Evolutionary conservation across 306 rosid genomes (phyloP), one percentile per base, ranked within the genome.

Genomic region (Cucumis melo): DNA sequence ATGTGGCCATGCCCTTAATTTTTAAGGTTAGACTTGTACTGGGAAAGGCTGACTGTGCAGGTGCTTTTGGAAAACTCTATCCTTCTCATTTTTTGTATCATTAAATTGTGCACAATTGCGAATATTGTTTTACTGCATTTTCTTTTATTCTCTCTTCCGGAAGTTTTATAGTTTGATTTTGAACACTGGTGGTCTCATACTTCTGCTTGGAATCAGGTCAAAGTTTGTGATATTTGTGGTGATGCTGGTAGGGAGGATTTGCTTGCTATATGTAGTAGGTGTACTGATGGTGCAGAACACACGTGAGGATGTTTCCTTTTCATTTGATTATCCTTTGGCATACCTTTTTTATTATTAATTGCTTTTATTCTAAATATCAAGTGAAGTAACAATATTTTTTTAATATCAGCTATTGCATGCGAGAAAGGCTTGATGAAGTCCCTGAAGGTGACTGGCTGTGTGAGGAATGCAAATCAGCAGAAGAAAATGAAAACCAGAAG

Each of bases 281-380:
- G 98, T 82, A 88, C 87, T 41, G 98, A 93, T 77, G 98, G 98
- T n/a, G 98, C 98, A 54, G 98, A 93, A 73, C 98, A 93, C 85
- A 91, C 84, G 98, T 93, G 86, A 84, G 97, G 77, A 56, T 66
- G 73, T 51, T 14, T 55, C 34, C 27, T 75, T 83, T 75, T 58
- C 21, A 72, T 61, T 32, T 10, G 14, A 24, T 79, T 81, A 42
- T 72, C 76, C 38, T 14, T 59, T 79, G 72, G 77, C 74, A 53
- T 55, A 58, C 72, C 72, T 84, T 80, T 71, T 55, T 51, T 67
- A 62, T 15, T 70, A 65, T 23, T 78, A 34, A 58, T 86, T 84
- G 64, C 78, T 55, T 34, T 34, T 51, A 41, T 50, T 73, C 55
- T 70, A 79, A 80, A 44, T 34, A 36, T 27, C 54, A 54, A 29